Evolutionary conservation across 2,329 filamentous ascomycete species (phyloP), one percentile per base, ranked within the genome.

Genomic region (Phialophora macrospora): DNA sequence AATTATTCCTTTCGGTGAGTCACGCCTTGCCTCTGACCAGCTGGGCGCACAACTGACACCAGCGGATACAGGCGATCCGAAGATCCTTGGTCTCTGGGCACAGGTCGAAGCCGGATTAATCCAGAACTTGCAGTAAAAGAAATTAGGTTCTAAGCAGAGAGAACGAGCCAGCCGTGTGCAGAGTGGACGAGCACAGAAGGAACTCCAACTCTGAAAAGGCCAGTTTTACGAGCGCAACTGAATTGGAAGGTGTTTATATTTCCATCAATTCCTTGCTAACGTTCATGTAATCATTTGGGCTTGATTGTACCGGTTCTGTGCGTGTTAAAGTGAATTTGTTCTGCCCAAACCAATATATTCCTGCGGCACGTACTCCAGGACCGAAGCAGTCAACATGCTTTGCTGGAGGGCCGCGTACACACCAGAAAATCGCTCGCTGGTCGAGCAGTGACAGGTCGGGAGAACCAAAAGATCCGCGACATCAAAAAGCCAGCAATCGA

Each of bases 1-100:
- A 62, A 72, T 70, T 60, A 62, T 68, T 67, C 70, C 67, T 34
- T 72, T 74, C 67, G 68, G 63, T 67, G 63, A 58, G 62, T 59
- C 4, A 44, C 56, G 48, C 30, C 22, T 62, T 62, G 20, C 49
- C 22, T 30, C 24, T 20, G 17, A 24, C 41, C 14, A 11, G 5
- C 24, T 32, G 49, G 2, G 46, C 55, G 32, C 24, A 41, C 8
- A 12, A n/a, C 48, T 49, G 20, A 60, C 28, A 28, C 48, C 7
- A n/a, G 20, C 20, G 44, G 17, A 11, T 3, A 55, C 58, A 68
- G 62, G 68, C n/a, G 71, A 72, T 59, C 49, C 62, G 5, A 72
- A 71, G 51, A 69, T 73, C 48, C 52, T 73, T 46, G 69, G 67
- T 6, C 59, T 70, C 8, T 73, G 71, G 71, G 70, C 58, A n/a